Base-by-base conservation (phyloP, 352 stramenopile species). In the Phytophthora hibernalis region DNA sequence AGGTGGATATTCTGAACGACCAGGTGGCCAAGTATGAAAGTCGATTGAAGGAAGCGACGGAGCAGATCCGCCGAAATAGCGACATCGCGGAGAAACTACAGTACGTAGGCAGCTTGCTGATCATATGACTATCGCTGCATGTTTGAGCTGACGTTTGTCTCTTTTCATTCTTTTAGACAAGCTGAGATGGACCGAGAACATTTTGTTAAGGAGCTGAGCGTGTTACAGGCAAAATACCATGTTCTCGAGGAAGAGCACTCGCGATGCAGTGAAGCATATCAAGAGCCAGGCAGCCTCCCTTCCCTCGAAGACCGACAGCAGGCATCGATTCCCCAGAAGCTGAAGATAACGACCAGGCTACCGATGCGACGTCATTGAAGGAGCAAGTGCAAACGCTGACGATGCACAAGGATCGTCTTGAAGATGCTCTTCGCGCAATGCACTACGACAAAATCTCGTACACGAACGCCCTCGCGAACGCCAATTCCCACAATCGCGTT, bases 371-470 rank as follows among this genome's bases (percentile, higher is more conserved):
- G 5, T 49, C 61, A n/a, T 50, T 93, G 6, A 80, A 82, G 33
- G 75, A 90, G 31, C 85, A 92, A 56, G 52, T 93, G 4, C 56
- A 72, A n/a, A 77, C 67, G 5, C 52, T 93, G 51, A 74, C 73
- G 20, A 63, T 66, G 5, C 82, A 91, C 56, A 88, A 87, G 55
- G 72, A 85, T 30, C 70, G 81, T 12, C 80, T 95, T 21, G 87
- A 93, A 70, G 82, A 93, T 42, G 79, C 87, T 5, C 75, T 93
- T 33, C 83, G 83, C 3, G 80, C 79, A 1, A 89, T 80, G 33
- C 85, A 93, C 21, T 93, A 95, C 69, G 87, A 95, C 59, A 95
- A 93, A 43, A 79, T 92, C 1, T 90, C 85, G 53, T 95, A 91
- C 60, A 92, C 87, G 30, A 92, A 93, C 44, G 82, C 85, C 1